Base-by-base conservation (phyloP, 805 yeast species). In the Millerozyma miso region DNA sequence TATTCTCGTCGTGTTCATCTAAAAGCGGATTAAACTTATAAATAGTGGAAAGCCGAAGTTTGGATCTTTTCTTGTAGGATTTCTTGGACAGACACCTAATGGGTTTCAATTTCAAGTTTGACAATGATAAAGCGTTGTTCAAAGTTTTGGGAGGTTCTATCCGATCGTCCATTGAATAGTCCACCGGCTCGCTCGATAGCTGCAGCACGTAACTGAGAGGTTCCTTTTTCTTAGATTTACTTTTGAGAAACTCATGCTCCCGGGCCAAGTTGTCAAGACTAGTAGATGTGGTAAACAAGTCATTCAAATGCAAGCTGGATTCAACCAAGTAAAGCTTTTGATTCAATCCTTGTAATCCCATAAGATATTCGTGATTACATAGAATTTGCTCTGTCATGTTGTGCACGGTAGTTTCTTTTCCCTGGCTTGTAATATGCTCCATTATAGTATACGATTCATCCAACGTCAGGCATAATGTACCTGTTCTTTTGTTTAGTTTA, bases 41-140 rank as follows among this genome's bases (percentile, higher is more conserved):
- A 1, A 69, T 59, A 13, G 55, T 59, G 3, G 72, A 63, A 8
- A 71, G 54, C 38, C 73, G 55, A 48, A 69, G 69, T 31, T 59
- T 58, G n/a, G 73, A 65, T 49, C 67, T 70, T 55, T 67, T 67
- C 53, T 67, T 69, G 44, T 61, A 53, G 2, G 68, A 59, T 42
- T 59, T 64, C 19, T 59, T 54, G 19, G 50, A 48, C 41, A 44
- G 52, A 48, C 73, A 67, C 40, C 66, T 48, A n/a, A 71, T 59
- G 4, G 76, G 76, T 49, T 68, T 69, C 39, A 71, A 53, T 37
- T 56, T 55, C 38, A 71, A 54, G 48, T 63, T 59, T 2, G 71
- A 63, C 14, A 69, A 51, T n/a, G 74, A 69, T 12, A 49, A 46
- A 20, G 55, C 43, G 39, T 53, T 54, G 4, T 45, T 43, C 35